Evolutionary conservation across 192 early-diverging fungal species (phyloP).

Genomic region (Backusella circina): DNA sequence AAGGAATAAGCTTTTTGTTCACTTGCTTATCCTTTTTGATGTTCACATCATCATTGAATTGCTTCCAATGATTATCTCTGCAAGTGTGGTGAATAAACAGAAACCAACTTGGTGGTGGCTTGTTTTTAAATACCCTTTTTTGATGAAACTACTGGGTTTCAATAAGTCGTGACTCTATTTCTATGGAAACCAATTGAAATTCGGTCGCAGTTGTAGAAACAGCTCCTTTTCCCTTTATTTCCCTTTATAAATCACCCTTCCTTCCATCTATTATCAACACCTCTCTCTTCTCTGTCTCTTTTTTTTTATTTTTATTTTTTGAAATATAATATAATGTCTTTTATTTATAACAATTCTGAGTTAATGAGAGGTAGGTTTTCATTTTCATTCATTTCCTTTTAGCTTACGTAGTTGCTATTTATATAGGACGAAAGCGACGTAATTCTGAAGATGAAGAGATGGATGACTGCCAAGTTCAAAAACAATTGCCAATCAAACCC

Average conservation of each 20-base stretch:
- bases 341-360: background rate
- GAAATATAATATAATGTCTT: background rate
- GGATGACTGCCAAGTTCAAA: slow-evolving; percentile 20
- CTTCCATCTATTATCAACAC: background rate
- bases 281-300: background rate
- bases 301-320: background rate
- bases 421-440: slow-evolving; percentile 31
- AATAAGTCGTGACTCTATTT: background rate
- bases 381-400: background rate
- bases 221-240: background rate
- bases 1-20: background rate
- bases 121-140: too few species aligned
- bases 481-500: background rate
- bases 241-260: background rate
- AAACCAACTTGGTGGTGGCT: too few species aligned
- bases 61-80: background rate
- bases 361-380: background rate
- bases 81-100: background rate
- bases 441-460: slow-evolving; percentile 37
- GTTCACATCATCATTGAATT: background rate
- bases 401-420: background rate
- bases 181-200: background rate
- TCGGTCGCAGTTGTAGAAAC: background rate
- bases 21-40: background rate
- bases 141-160: too few species aligned